A percentile compares a stretch with the other conserved stretches of the same genome.
phyloP scores from a whole-genome alignment of 2,329 filamentous ascomycete species.

The Didymella segeticola region DNA sequence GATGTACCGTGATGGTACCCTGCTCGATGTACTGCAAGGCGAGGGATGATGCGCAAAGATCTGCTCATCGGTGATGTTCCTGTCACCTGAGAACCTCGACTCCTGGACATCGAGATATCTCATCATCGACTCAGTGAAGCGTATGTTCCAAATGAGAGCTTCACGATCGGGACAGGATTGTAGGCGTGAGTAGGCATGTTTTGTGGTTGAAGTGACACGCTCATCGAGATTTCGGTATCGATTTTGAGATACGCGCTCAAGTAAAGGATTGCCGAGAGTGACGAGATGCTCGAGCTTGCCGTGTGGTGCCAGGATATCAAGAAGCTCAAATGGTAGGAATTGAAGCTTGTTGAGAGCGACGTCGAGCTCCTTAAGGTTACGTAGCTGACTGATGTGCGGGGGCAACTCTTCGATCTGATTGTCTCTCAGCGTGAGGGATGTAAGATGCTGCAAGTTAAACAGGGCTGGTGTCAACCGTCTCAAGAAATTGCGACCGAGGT shows the following conservation, averaged over 20 bases:
- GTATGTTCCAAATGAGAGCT: slow-evolving; percentile 23
- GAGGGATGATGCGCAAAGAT: slow-evolving; percentile 23
- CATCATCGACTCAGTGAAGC: slow-evolving; percentile 24
- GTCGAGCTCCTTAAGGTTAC: slow-evolving; percentile 29
- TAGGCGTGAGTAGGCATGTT: neutral
- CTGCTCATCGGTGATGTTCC: neutral
- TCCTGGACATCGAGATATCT: slow-evolving; percentile 7
- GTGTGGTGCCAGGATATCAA: slow-evolving; percentile 24
- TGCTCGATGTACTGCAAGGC: neutral
- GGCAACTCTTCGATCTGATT: slow-evolving; percentile 40
- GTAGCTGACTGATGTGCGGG: slow-evolving; percentile 30
- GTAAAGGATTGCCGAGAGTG: slow-evolving; percentile 23
- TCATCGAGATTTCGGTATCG: slow-evolving; percentile 7
- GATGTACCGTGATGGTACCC: slow-evolving; percentile 24
- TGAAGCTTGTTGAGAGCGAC: slow-evolving; percentile 33
- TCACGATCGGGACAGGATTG: slow-evolving; percentile 14
- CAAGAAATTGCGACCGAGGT: slow-evolving; percentile 33
- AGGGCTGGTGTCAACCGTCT: slow-evolving; percentile 28
- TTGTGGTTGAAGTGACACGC: slow-evolving; percentile 2
- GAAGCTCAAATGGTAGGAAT: slow-evolving; percentile 36
- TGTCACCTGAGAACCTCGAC: neutral
- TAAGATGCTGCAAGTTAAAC: slow-evolving; percentile 37
- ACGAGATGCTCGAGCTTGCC: slow-evolving; percentile 23
- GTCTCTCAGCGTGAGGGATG: slow-evolving; percentile 28
- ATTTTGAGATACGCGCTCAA: slow-evolving; percentile 13